Evolutionary conservation across 208 protist species (phyloP).

Genomic region (Crithidia acanthocephali): DNA sequence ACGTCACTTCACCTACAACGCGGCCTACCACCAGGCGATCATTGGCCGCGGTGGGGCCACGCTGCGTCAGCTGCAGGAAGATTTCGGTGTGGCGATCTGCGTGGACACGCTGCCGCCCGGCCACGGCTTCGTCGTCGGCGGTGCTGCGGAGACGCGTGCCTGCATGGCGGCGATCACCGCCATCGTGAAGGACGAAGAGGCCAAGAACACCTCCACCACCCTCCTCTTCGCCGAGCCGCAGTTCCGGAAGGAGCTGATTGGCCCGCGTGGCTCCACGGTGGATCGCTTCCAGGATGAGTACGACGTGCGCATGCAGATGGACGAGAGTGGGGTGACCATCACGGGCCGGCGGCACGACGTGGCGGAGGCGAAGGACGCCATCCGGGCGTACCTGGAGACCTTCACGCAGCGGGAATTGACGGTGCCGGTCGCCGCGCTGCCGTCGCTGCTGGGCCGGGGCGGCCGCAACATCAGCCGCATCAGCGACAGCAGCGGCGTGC

Average conservation of each 20-base stretch:
- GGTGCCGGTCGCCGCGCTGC: constrained; percentile 24
- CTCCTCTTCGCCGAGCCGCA: constrained; percentile 25
- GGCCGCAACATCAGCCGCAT: constrained; percentile 46
- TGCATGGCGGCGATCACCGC: constrained; percentile 45
- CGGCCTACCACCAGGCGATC: constrained; percentile 30
- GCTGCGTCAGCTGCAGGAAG: constrained; percentile 62
- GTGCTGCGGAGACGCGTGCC: constrained; percentile 16
- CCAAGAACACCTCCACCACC: constrained; percentile 19
- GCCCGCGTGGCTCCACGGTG: constrained; percentile 44
- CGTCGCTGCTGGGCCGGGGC: constrained; percentile 46
- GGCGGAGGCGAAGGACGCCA: constrained; percentile 19
- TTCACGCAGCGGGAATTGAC: constrained; percentile 33
- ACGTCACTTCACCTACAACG: constrained; percentile 42
- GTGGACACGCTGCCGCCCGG: constrained; percentile 41
- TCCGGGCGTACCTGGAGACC: constrained; percentile 34
- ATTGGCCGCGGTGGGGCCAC: constrained; percentile 51
- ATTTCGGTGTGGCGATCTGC: constrained; percentile 61
- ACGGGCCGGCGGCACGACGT: constrained; percentile 17
- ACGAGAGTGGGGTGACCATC: constrained; percentile 29
- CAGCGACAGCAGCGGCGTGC: constrained; percentile 41
- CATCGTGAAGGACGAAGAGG: constrained; percentile 35
- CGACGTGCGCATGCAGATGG: constrained; percentile 44
- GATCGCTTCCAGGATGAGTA: constrained; percentile 45
- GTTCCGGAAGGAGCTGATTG: constrained; percentile 40
- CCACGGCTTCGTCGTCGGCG: constrained; percentile 42